Base-by-base conservation (phyloP, 2,329 filamentous ascomycete genomes). In the Verticillium nonalfalfae region DNA sequence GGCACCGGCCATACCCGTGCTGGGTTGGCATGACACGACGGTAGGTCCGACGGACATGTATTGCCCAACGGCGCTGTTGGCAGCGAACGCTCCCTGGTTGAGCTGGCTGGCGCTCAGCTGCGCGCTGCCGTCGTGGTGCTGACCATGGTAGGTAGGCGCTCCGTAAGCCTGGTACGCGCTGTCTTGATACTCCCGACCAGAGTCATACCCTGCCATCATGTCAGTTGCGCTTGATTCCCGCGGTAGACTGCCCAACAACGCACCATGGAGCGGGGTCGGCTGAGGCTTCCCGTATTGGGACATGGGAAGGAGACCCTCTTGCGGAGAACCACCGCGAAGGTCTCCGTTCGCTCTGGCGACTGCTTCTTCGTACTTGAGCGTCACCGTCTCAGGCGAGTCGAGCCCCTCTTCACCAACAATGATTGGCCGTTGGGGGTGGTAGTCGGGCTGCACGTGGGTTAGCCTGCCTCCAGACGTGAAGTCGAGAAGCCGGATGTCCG, bases 191-290 rank as follows among this genome's bases (percentile, higher is more conserved):
- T 81, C 76, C 77, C 85, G 78, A 72, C 83, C 78, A 71, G 85
- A 78, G 72, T 86, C 81, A 74, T 85, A 85, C 69, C 80, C 85
- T 87, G 73, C 3, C 18, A 18, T 10, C 18, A 5, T 36, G 45
- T 50, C n/a, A 50, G 45, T 10, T 4, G 18, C 7, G 34, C 21
- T 3, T 31, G n/a, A 5, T 21, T 45, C 55, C 6, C 45, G 18
- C 21, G 56, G 45, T 33, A 35, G 26, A 21, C 45, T n/a, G n/a
- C 7, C 2, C 13, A 10, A 26, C 45, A 62, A 88, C 91, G 79
- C 81, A 96, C 93, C 90, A 78, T 94, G 90, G 79, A 93, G 85
- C 75, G 89, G 89, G 75, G 89, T 82, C 76, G 87, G 82, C 75
- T 90, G 86, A 62, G 86, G 78, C 78, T 96, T 96, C 82, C 92